These are phyloP conservation scores for Ustilago sp. DNA, from an alignment of 1,284 basidiomycete species.

Conservation along the genomic window DNA sequence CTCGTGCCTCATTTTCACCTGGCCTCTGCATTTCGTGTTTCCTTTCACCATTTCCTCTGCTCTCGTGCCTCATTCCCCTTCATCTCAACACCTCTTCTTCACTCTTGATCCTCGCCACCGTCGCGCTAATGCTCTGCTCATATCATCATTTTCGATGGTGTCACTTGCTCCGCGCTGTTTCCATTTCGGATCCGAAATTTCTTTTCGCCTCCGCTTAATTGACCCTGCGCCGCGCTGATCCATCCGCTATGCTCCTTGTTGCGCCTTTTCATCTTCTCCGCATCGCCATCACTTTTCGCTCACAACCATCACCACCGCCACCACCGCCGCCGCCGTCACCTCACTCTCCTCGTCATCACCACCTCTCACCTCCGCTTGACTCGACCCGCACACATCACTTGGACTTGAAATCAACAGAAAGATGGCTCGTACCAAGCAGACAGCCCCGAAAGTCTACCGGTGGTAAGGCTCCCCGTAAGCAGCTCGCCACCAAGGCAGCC, in stretches of 20 bases:
- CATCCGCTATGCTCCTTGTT: constrained; percentile 19
- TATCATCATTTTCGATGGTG: constrained; percentile 39
- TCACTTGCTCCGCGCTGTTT: constrained; percentile 4
- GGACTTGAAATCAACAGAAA: constrained; percentile 25
- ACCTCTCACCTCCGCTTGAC: neutral
- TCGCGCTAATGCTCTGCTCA: constrained; percentile 5
- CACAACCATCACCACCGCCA: constrained; percentile 21
- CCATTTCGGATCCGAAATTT: constrained; percentile 37
- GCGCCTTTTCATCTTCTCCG: constrained; percentile 8
- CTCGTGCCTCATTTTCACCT: constrained; percentile 15
- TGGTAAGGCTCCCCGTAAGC: constrained; percentile 82
- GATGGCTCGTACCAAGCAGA: constrained; percentile 70
- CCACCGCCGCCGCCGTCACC: constrained; percentile 10
- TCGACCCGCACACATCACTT: constrained; percentile 2
- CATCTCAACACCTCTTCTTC: neutral
- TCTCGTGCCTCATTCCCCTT: constrained; percentile 26
- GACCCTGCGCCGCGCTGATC: constrained; percentile 14
- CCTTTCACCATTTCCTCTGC: constrained; percentile 23
- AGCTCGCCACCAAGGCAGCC: constrained; percentile 85
- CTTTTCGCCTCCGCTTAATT: constrained; percentile 5
- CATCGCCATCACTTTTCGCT: neutral
- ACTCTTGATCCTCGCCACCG: constrained; percentile 18
- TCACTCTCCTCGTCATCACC: constrained; percentile 1
- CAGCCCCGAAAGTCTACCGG: constrained; percentile 71
- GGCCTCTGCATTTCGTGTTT: neutral